Evolutionary conservation across 2,329 filamentous ascomycete genomes (phyloP).

Genomic region (Diplodia sapinea): DNA sequence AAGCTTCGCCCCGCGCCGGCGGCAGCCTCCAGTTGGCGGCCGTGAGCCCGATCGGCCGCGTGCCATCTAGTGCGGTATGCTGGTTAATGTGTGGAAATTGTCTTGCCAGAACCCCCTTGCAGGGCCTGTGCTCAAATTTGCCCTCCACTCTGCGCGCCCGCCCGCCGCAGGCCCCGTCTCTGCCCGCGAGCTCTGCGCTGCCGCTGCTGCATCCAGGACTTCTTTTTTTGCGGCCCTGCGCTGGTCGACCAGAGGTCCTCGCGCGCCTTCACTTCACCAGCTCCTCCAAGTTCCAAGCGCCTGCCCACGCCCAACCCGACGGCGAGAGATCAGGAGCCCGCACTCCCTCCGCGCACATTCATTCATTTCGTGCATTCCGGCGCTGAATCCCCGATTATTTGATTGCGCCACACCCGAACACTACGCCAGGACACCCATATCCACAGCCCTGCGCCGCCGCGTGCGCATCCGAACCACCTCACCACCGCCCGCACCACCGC

Average conservation of each 20-base stretch:
- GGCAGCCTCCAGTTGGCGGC: constrained; percentile 8
- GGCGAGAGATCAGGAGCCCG: constrained; percentile 18
- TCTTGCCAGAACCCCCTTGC: constrained; percentile 23
- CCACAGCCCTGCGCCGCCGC: constrained; percentile 26
- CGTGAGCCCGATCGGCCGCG: constrained; percentile 26
- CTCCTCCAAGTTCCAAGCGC: constrained; percentile 9
- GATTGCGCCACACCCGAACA: constrained; percentile 31
- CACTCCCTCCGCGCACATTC: constrained; percentile 23
- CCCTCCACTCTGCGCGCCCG: constrained; percentile 24
- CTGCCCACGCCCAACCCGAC: not conserved
- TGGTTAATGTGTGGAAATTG: constrained; percentile 29
- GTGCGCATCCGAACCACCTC: constrained; percentile 21
- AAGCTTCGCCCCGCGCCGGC: constrained; percentile 22
- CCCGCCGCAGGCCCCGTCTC: constrained; percentile 25
- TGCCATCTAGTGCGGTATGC: constrained; percentile 27
- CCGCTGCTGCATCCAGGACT: not conserved
- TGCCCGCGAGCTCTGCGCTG: constrained; percentile 23
- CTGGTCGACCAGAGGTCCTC: constrained; percentile 23
- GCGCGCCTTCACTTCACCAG: constrained; percentile 14
- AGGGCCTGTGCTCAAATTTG: constrained; percentile 27
- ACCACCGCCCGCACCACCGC: constrained; percentile 20
- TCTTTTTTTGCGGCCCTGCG: constrained; percentile 18
- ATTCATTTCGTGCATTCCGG: constrained; percentile 31
- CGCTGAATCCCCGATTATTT: constrained; percentile 30
- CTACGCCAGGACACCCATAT: constrained; percentile 20